Percentiles rank a stretch among this genome's conserved stretches.
Evolutionary conservation across 2,329 filamentous ascomycete genomes (phyloP).

Genomic region (Colletotrichum caudatum): DNA sequence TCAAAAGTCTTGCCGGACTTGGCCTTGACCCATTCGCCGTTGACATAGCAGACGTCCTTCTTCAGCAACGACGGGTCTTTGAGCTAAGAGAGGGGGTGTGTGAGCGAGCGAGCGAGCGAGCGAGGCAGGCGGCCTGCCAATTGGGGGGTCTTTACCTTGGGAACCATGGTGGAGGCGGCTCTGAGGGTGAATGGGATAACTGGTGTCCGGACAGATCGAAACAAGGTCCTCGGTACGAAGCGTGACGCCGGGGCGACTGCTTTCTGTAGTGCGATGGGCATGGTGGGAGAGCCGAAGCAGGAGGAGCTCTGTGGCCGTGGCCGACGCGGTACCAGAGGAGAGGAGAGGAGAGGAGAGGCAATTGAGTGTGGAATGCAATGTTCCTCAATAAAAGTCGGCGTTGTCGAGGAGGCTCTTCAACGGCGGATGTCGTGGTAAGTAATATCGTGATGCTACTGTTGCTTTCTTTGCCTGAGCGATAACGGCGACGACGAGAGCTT

Average conservation of each 20-base stretch:
- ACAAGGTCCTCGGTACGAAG: constrained; percentile 30
- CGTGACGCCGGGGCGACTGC: constrained; percentile 38
- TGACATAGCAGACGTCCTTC: constrained; percentile 84
- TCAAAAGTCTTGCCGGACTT: constrained; percentile 92
- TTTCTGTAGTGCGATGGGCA: constrained; percentile 38
- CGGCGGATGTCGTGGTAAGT: background rate
- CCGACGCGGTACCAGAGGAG: background rate
- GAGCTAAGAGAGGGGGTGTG: constrained; percentile 62
- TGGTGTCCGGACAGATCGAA: constrained; percentile 20
- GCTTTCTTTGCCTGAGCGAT: constrained; percentile 16
- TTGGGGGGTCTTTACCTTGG: constrained; percentile 52
- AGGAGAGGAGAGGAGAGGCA: background rate
- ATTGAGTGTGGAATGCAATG: background rate
- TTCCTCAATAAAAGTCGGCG: background rate
- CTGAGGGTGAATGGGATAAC: constrained; percentile 45
- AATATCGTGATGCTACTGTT: constrained; percentile 9
- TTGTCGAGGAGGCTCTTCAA: background rate
- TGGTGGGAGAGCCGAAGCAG: constrained; percentile 15
- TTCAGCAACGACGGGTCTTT: constrained; percentile 87
- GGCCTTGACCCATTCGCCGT: constrained; percentile 91
- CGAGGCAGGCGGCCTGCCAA: background rate
- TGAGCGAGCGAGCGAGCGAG: background rate
- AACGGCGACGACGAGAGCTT: constrained; percentile 12
- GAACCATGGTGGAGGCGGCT: constrained; percentile 62
- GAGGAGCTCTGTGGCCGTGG: background rate